Evolutionary conservation across 139 green algal species (phyloP).

Genomic region (Nannochloris sp.): DNA sequence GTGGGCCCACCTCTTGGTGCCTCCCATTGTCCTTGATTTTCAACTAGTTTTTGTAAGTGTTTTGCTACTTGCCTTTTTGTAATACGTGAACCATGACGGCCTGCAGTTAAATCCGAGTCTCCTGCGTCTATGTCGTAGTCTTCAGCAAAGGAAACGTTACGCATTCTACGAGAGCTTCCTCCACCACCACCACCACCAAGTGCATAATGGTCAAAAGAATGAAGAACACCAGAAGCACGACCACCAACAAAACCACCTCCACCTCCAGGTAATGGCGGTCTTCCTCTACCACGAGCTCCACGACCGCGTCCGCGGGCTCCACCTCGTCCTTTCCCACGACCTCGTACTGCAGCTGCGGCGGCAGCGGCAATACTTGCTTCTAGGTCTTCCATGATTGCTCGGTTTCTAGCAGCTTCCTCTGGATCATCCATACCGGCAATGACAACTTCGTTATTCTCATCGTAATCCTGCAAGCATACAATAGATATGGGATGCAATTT

Average conservation of each 20-base stretch:
- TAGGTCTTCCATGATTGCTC: constrained; percentile 4
- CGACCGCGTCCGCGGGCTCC: not conserved
- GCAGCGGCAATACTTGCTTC: constrained; percentile 7
- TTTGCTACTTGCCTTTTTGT: not conserved
- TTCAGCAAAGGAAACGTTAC: not conserved
- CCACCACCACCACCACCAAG: too few species aligned
- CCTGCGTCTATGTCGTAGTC: not conserved
- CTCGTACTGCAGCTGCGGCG: not conserved
- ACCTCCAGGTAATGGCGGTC: not conserved
- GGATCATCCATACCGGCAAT: not conserved
- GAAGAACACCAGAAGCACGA: not conserved
- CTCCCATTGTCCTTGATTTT: constrained; percentile 20
- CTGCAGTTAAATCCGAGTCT: not conserved
- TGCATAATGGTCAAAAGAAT: not conserved
- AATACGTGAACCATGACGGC: not conserved
- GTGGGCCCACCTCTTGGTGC: not conserved
- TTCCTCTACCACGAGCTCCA: not conserved
- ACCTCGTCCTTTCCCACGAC: not conserved
- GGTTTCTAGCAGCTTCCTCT: constrained; percentile 1
- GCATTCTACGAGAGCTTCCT: not conserved
- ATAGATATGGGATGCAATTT: not conserved
- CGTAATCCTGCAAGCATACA: constrained; percentile 24
- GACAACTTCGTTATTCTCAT: constrained; percentile 21
- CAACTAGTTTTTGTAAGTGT: constrained; percentile 7
- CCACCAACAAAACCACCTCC: not conserved